Percentiles rank a stretch among this genome's conserved stretches.
phyloP scores from a whole-genome alignment of 2,329 filamentous ascomycete species.

The Colletotrichum euphorbiae region DNA sequence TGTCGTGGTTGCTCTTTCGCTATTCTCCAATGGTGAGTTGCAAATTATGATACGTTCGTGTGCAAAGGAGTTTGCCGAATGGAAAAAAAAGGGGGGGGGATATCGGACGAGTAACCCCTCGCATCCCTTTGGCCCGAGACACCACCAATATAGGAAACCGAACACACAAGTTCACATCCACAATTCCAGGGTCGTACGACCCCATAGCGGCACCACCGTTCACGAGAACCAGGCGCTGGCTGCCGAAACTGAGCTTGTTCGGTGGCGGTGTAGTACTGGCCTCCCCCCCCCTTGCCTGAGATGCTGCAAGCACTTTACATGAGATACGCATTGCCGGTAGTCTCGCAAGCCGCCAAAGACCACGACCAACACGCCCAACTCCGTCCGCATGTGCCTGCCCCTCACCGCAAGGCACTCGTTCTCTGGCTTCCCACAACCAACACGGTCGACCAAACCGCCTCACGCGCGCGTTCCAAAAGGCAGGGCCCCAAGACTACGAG shows the following conservation, averaged over 20 bases:
- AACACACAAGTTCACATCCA: neutral
- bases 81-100: no score
- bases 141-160: neutral
- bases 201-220: neutral
- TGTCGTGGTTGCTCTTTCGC: neutral
- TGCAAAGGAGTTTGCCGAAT: neutral
- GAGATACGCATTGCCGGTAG: neutral
- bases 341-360: neutral
- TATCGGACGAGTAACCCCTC: neutral
- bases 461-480: neutral
- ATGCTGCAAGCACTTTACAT: neutral
- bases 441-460: neutral
- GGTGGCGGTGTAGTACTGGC: neutral
- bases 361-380: neutral
- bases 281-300: neutral
- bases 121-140: constrained; percentile 8
- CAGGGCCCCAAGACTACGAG: neutral
- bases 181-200: neutral
- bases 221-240: neutral
- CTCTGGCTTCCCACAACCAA: neutral
- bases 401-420: neutral
- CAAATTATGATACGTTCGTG: neutral
- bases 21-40: neutral
- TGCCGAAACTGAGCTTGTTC: neutral
- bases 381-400: neutral